phyloP scores from a whole-genome alignment of 306 rosid species.

The Leucaena leucocephala region DNA sequence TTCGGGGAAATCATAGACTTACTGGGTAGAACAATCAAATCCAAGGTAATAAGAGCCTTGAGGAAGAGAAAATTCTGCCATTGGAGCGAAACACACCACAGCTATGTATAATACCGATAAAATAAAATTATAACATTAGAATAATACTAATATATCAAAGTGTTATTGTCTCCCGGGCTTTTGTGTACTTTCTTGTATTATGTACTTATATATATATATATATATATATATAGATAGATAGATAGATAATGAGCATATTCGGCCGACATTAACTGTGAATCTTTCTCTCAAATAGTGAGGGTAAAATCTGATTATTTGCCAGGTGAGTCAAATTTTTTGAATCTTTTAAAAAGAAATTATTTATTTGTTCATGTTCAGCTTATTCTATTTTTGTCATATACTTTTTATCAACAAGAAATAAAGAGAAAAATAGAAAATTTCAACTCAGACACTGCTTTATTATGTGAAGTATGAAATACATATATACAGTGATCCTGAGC shows the following conservation, averaged over 20 bases:
- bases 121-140: neutral
- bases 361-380: too few relatives aligned
- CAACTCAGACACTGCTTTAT: slow-evolving; percentile 27
- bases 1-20: slow-evolving; percentile 34
- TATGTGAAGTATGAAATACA: too few relatives aligned
- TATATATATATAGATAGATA: too few relatives aligned
- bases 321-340: too few relatives aligned
- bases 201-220: too few relatives aligned
- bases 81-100: slow-evolving; percentile 34
- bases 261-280: too few relatives aligned
- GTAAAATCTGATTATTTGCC: too few relatives aligned
- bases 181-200: neutral
- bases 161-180: neutral
- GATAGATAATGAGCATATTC: too few relatives aligned
- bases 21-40: slow-evolving; percentile 95
- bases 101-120: neutral
- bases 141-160: neutral
- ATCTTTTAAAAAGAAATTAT: too few relatives aligned
- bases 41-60: slow-evolving; percentile 73
- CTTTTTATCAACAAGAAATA: neutral
- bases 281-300: too few relatives aligned
- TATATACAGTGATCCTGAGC: too few relatives aligned
- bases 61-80: slow-evolving; percentile 78
- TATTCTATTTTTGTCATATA: neutral
- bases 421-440: slow-evolving; percentile 3